Percentiles rank a stretch among this genome's conserved stretches.
Conservation (phyloP, 2,329 filamentous ascomycete species). For the Phialemonium atrogriseum region DNA sequence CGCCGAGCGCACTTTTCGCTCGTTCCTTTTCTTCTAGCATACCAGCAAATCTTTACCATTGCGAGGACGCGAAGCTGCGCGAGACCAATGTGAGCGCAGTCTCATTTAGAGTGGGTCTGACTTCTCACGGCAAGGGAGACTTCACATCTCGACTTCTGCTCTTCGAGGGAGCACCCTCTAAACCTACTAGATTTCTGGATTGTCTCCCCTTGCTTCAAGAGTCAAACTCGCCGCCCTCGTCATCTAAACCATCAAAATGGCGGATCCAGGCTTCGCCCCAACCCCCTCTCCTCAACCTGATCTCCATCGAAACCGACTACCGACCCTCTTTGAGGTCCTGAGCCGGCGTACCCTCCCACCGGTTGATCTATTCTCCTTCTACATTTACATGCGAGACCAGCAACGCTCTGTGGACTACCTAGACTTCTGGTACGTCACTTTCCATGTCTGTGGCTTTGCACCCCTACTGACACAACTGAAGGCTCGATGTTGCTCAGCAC, state of each 20-base stretch:
- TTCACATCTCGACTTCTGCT: too few species aligned
- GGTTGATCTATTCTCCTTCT: conserved; percentile 96
- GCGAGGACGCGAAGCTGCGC: too few species aligned
- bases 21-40: too few species aligned
- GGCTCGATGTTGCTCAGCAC: conserved; percentile 98
- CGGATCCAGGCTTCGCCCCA: conserved; percentile 21
- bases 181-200: too few species aligned
- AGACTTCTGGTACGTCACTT: conserved; percentile 76
- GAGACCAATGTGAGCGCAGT: too few species aligned
- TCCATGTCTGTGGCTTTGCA: conserved; percentile 2
- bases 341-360: conserved; percentile 90
- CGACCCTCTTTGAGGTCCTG: conserved; percentile 91
- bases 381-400: conserved; percentile 99
- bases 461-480: conserved; percentile 28
- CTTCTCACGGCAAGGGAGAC: too few species aligned
- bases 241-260: conserved; percentile 23
- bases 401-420: conserved; percentile 96
- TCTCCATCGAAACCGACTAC: conserved; percentile 69
- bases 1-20: conserved; percentile 14
- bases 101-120: too few species aligned
- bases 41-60: too few species aligned
- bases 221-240: conserved; percentile 3
- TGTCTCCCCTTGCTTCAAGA: background rate
- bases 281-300: conserved; percentile 50
- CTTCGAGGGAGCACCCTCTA: too few species aligned